Base-by-base conservation (phyloP, 139 green algal genomes). In the Chlamydomonas sp. region DNA sequence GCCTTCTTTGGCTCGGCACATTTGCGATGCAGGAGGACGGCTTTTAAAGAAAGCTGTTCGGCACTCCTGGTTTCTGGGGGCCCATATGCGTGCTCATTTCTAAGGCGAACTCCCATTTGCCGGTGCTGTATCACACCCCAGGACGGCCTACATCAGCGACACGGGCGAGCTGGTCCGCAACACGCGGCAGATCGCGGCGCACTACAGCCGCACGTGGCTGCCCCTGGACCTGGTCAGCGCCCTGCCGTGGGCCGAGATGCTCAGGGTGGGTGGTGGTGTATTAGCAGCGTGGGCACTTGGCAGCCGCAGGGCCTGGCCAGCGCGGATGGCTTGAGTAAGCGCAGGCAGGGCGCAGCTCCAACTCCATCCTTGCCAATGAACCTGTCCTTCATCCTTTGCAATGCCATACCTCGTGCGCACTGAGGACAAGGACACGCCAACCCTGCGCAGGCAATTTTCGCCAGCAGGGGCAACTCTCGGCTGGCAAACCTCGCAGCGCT, bases 121-220 rank as follows among this genome's bases (percentile, higher is more conserved):
- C 57, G 31, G 31, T 49, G 31, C 31, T 49, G 31, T 49, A n/a
- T 7, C 57, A 6, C 57, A 1, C 12, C 9, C 16, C 75, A 88
- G 83, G 63, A 80, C 83, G 2, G 83, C 63, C 16, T 88, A 77
- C 83, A 77, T 88, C 63, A 82, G 63, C 74, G 63, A 77, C 10
- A 76, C 62, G 4, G 83, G 83, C 63, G 83, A 88, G 31, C 63
- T 88, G 31, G 83, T 88, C 1, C 83, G 83, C 63, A 31, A 71
- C 63, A 69, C n/a, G 0, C 4, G 63, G 7, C 31, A 20, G 3
- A 77, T 88, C 6, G 83, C 83, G 5, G 16, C 17, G 1, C 83
- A 88, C 83, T 94, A 94, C 84, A 10, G 90, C 20, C 63, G 64
- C 61, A 92, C 90, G 57, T 94, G 92, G 92, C 90, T 94, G 18